Conservation (phyloP, 352 stramenopile genomes). For the Phytophthora aleatoria region DNA sequence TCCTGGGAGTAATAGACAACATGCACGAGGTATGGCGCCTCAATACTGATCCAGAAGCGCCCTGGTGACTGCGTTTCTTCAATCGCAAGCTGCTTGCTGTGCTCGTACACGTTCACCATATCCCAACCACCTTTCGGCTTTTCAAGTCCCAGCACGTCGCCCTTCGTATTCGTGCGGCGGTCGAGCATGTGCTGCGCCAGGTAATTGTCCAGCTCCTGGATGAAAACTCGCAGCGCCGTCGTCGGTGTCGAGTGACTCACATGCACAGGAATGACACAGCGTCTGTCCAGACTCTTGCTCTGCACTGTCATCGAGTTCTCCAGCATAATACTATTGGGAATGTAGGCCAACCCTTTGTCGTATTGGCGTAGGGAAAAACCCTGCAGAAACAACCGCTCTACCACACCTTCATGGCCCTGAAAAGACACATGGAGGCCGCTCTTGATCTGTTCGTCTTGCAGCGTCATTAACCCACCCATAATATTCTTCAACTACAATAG, state of each 20-base stretch:
- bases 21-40: constrained; percentile 69
- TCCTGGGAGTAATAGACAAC: constrained; percentile 81
- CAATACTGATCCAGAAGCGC: constrained; percentile 77
- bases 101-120: constrained; percentile 48
- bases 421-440: constrained; percentile 77
- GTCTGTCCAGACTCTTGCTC: constrained; percentile 63
- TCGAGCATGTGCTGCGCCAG: constrained; percentile 47
- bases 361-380: constrained; percentile 83
- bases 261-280: constrained; percentile 59
- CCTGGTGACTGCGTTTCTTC: constrained; percentile 35
- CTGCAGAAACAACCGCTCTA: constrained; percentile 83
- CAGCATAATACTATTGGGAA: constrained; percentile 80
- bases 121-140: constrained; percentile 51
- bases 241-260: constrained; percentile 61
- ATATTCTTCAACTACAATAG: constrained; percentile 80
- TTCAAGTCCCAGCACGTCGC: constrained; percentile 58
- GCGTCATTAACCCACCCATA: constrained; percentile 78
- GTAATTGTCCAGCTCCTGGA: constrained; percentile 72
- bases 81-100: constrained; percentile 38
- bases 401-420: constrained; percentile 76
- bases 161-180: constrained; percentile 30
- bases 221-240: constrained; percentile 58
- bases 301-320: constrained; percentile 78
- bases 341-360: constrained; percentile 81
- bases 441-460: constrained; percentile 86